Percentiles rank a stretch among this genome's conserved stretches.
Evolutionary conservation across 345 rosid genomes (phyloP).

Genomic region (Excoecaria agallocha): DNA sequence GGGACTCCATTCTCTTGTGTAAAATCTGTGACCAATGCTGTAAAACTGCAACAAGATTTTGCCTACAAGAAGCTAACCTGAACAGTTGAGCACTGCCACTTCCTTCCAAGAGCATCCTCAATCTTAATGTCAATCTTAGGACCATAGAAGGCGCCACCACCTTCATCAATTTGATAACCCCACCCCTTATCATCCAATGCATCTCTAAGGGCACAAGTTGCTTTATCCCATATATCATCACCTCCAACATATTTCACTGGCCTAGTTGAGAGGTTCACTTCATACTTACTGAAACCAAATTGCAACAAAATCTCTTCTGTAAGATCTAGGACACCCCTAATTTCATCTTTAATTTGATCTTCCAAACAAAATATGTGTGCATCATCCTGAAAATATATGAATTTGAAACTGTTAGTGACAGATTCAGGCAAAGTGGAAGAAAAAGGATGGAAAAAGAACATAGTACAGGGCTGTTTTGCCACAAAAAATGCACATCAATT

Average conservation of each 20-base stretch:
- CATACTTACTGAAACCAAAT: slow-evolving; percentile 81
- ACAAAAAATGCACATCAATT: neutral
- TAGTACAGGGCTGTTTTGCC: neutral
- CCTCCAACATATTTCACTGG: slow-evolving; percentile 89
- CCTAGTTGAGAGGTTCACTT: slow-evolving; percentile 90
- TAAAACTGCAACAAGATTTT: neutral
- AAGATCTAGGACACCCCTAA: slow-evolving; percentile 86
- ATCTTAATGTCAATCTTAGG: slow-evolving; percentile 95
- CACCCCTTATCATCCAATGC: slow-evolving; percentile 93
- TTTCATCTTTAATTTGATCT: slow-evolving; percentile 91
- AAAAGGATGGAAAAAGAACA: neutral
- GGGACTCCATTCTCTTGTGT: neutral
- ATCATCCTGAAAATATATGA: slow-evolving; percentile 63
- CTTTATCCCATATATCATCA: slow-evolving; percentile 92
- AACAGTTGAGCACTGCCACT: slow-evolving; percentile 98
- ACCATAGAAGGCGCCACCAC: slow-evolving; percentile 99
- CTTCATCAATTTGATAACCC: slow-evolving; percentile 88
- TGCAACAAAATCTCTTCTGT: slow-evolving; percentile 77
- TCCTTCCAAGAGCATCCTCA: slow-evolving; percentile 94
- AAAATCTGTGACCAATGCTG: neutral
- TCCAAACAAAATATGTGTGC: slow-evolving; percentile 96
- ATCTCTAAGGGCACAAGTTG: slow-evolving; percentile 72
- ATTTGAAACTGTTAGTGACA: neutral
- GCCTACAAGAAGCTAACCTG: slow-evolving; percentile 41
- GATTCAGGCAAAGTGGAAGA: neutral